These are phyloP conservation scores for Vanderwaltozyma yarrowii DNA, from an alignment of 805 yeast species.

Conservation along the genomic window DNA sequence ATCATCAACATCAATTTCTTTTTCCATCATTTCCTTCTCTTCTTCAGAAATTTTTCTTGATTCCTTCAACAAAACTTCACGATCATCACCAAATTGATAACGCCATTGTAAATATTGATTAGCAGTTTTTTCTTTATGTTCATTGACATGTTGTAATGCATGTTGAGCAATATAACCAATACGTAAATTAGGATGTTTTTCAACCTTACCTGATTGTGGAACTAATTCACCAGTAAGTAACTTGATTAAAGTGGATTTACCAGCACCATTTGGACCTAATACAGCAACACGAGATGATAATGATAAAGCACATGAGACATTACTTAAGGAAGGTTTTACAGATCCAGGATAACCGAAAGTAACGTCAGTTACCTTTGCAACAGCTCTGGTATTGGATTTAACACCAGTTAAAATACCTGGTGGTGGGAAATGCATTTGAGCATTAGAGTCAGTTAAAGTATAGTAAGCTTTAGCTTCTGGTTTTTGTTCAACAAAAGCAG, in stretches of 20 bases:
- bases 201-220: constrained; percentile 82
- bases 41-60: constrained; percentile 77
- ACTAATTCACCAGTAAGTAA: constrained; percentile 84
- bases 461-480: constrained; percentile 97
- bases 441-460: constrained; percentile 84
- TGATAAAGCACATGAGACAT: constrained; percentile 85
- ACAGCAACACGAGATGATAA: constrained; percentile 95
- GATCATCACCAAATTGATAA: constrained; percentile 94
- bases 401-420: constrained; percentile 98
- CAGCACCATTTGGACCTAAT: constrained; percentile 98
- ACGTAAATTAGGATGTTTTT: constrained; percentile 96
- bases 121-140: constrained; percentile 95
- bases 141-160: constrained; percentile 93
- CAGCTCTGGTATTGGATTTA: constrained; percentile 87
- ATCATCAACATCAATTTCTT: constrained; percentile 70
- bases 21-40: constrained; percentile 60
- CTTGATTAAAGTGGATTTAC: constrained; percentile 92
- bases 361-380: constrained; percentile 77
- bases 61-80: constrained; percentile 90
- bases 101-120: constrained; percentile 98
- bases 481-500: constrained; percentile 80
- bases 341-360: constrained; percentile 89
- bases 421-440: constrained; percentile 96
- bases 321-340: constrained; percentile 62
- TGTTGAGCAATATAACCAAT: constrained; percentile 98